A percentile compares a stretch with the other conserved stretches of the same genome.
Conservation (phyloP, 371 early-diverging fungal genomes). For the Haplosporangium sp. region DNA sequence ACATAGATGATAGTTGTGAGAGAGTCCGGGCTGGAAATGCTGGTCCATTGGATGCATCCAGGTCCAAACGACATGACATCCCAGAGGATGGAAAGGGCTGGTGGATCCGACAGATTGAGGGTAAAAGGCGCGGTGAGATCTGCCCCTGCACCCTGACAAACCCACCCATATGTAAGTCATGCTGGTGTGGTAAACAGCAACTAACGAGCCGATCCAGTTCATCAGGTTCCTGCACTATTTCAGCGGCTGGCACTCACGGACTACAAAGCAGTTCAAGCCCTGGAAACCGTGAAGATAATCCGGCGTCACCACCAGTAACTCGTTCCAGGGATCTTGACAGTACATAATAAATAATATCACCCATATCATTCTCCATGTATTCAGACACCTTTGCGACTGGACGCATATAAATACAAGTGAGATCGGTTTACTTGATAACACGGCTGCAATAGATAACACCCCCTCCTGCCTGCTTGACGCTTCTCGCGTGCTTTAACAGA, state of each 20-base stretch:
- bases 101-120: slow-evolving; percentile 52
- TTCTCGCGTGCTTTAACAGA: slow-evolving; percentile 59
- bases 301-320: no score
- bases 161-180: slow-evolving; percentile 1
- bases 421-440: slow-evolving; percentile 50
- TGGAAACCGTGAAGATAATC: no score
- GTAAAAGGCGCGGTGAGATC: slow-evolving; percentile 38
- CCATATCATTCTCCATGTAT: no score
- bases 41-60: slow-evolving; percentile 1
- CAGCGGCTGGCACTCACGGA: not conserved
- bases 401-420: not conserved
- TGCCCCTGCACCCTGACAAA: slow-evolving; percentile 26
- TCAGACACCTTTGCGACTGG: no score
- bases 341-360: no score
- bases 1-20: no score
- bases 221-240: not conserved
- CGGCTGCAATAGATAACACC: slow-evolving; percentile 44
- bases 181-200: slow-evolving; percentile 45
- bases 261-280: no score
- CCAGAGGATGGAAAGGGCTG: slow-evolving; percentile 45
- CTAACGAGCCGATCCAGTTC: slow-evolving; percentile 3
- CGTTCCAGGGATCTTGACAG: no score
- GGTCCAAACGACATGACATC: slow-evolving; percentile 14
- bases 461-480: slow-evolving; percentile 47
- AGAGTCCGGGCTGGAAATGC: no score